Evolutionary conservation across 371 early-diverging fungal species (phyloP).

Genomic region (Mortierella sp.): DNA sequence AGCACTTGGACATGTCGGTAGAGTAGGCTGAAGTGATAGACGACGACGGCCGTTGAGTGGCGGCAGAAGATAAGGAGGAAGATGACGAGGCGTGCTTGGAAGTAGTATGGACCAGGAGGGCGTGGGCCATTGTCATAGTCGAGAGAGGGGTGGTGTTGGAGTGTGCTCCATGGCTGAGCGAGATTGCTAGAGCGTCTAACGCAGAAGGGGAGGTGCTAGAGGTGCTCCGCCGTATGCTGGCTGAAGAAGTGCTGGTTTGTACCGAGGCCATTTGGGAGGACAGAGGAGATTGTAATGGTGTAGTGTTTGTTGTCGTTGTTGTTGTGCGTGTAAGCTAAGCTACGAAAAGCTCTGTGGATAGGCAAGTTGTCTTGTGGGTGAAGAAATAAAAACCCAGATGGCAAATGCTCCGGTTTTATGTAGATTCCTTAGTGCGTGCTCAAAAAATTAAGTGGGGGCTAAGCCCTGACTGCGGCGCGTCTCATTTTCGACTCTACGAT

Average conservation of each 20-base stretch:
- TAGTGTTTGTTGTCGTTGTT: neutral
- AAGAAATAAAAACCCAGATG: neutral
- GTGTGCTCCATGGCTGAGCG: neutral
- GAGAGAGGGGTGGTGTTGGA: constrained; percentile 2
- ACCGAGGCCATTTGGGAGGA: neutral
- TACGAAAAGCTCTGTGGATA: neutral
- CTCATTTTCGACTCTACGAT: neutral
- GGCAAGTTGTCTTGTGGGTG: neutral
- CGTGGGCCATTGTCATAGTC: constrained; percentile 2
- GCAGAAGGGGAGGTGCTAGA: neutral
- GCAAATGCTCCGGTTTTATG: neutral
- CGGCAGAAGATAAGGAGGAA: neutral
- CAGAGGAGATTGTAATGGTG: neutral
- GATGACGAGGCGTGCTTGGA: neutral
- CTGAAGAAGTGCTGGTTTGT: neutral
- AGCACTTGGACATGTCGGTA: constrained; percentile 1
- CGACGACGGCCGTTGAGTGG: neutral
- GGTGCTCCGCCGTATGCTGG: neutral
- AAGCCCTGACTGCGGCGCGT: constrained; percentile 1
- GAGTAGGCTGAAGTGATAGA: neutral
- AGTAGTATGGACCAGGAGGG: neutral
- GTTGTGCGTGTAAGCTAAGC: neutral
- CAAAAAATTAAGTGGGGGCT: neutral
- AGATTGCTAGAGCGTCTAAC: neutral
- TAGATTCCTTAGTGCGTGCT: too few species aligned